These are phyloP conservation scores for Malus asiatica DNA, from an alignment of 306 rosid species.

Conservation along the genomic window DNA sequence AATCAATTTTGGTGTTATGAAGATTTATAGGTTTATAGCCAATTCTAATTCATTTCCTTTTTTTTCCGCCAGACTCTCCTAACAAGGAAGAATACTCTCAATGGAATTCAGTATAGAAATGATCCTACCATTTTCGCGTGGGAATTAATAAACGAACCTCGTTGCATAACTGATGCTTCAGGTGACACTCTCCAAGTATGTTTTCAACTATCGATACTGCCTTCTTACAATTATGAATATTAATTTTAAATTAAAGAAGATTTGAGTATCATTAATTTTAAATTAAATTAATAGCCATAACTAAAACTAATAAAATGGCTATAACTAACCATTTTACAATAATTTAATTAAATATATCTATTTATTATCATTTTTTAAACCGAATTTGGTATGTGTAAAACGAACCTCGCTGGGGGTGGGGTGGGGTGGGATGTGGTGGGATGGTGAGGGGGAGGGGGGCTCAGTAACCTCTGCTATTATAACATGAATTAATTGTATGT, in stretches of 20 bases:
- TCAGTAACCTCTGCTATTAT: neutral
- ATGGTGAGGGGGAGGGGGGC: neutral
- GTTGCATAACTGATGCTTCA: constrained; percentile 88
- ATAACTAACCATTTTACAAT: neutral
- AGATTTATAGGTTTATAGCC: neutral
- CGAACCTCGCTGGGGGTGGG: neutral
- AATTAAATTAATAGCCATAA: no score
- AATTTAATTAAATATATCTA: neutral
- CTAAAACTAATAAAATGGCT: no score
- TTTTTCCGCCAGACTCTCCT: constrained; percentile 53
- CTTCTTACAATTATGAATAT: neutral
- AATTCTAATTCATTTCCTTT: constrained; percentile 3
- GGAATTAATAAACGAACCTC: constrained; percentile 98
- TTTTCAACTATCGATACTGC: constrained; percentile 11
- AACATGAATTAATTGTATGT: constrained; percentile 10
- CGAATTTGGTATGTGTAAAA: neutral
- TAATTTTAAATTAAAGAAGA: no score
- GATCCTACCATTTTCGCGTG: constrained; percentile 93
- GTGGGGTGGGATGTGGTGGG: neutral
- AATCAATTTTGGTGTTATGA: neutral
- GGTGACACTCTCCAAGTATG: constrained; percentile 97
- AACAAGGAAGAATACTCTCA: constrained; percentile 79
- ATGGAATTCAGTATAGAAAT: constrained; percentile 74
- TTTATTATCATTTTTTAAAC: neutral
- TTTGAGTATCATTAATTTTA: no score